Evolutionary conservation across 2,329 filamentous ascomycete species (phyloP), one percentile per base, ranked within the genome.

Genomic region (Xylariaceae sp.): DNA sequence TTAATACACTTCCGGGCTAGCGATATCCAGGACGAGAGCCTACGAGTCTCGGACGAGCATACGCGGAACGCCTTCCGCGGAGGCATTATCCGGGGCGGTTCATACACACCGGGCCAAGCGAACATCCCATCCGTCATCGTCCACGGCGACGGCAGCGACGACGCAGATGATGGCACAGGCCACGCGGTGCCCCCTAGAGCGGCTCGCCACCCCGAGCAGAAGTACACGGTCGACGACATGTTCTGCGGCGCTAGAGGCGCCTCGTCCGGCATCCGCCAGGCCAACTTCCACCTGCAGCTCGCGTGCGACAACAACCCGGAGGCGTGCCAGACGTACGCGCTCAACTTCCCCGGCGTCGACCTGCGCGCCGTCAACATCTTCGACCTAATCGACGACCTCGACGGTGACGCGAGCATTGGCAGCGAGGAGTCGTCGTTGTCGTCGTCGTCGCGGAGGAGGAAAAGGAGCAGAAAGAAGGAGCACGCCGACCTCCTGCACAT

Each of bases 161-260:
- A 9, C 3, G 12, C 18, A 9, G 15, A 18, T 21, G 12, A 19
- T 19, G 10, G 8, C 16, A 21, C 13, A 3, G 13, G 14, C 9
- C 2, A 11, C 10, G 7, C 10, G 12, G 14, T 35, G 0, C 24
- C 12, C 7, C n/a, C n/a, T n/a, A n/a, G n/a, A n/a, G n/a, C n/a
- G n/a, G n/a, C n/a, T n/a, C 12, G n/a, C n/a, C 19, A 13, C 10
- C n/a, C 16, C 8, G 55, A 55, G 0, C 69, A 74, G 29, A 64
- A 61, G 24, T 85, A 85, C 39, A 83, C 77, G 0, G 74, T 80
- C 16, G 81, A 75, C 1, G 86, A 92, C 49, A 68, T 72, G 0
- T 92, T 85, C 42, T 82, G 75, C 21, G 83, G 85, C 2, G 81
- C 73, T 2, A 84, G 86, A 0, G 85, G 85, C 4, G 73, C 75